phyloP scores from a whole-genome alignment of 2,329 filamentous ascomycete species.

The Apiospora malaysiana region DNA sequence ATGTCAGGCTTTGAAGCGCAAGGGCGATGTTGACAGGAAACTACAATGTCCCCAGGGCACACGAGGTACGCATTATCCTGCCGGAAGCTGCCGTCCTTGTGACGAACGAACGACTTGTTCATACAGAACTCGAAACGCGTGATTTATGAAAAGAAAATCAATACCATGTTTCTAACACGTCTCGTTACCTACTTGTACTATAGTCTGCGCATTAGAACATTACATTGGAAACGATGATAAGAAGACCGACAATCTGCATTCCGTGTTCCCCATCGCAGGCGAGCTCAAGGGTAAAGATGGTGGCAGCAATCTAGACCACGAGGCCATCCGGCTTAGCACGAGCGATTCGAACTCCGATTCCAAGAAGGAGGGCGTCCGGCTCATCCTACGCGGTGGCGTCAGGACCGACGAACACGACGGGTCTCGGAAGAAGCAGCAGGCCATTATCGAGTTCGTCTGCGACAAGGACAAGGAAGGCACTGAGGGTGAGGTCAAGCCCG shows the following conservation, averaged over 20 bases:
- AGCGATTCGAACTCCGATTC: slow-evolving; percentile 69
- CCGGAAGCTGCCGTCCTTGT: too few species aligned
- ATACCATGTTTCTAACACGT: not conserved
- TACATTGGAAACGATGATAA: slow-evolving; percentile 9
- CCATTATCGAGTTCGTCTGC: slow-evolving; percentile 86
- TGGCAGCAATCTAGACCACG: slow-evolving; percentile 64
- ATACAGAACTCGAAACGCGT: not conserved
- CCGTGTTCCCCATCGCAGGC: slow-evolving; percentile 76
- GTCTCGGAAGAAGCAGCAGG: slow-evolving; percentile 67
- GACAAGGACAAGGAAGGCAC: slow-evolving; percentile 73
- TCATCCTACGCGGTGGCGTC: slow-evolving; percentile 70
- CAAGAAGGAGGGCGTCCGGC: slow-evolving; percentile 72
- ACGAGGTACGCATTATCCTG: slow-evolving; percentile 56
- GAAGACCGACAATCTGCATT: slow-evolving; percentile 49
- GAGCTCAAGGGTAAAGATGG: slow-evolving; percentile 66
- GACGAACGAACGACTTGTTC: too few species aligned
- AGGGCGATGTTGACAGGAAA: slow-evolving; percentile 58
- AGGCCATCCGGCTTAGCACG: slow-evolving; percentile 68
- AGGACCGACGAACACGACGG: slow-evolving; percentile 58
- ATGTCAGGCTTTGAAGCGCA: slow-evolving; percentile 70
- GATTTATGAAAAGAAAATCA: not conserved
- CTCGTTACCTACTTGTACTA: slow-evolving; percentile 2
- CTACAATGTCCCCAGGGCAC: slow-evolving; percentile 73
- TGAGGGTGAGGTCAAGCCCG: slow-evolving; percentile 69
- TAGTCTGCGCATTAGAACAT: slow-evolving; percentile 78